Evolutionary conservation across 2,329 filamentous ascomycete genomes (phyloP), one percentile per base, ranked within the genome.

Genomic region (Cytospora mali): DNA sequence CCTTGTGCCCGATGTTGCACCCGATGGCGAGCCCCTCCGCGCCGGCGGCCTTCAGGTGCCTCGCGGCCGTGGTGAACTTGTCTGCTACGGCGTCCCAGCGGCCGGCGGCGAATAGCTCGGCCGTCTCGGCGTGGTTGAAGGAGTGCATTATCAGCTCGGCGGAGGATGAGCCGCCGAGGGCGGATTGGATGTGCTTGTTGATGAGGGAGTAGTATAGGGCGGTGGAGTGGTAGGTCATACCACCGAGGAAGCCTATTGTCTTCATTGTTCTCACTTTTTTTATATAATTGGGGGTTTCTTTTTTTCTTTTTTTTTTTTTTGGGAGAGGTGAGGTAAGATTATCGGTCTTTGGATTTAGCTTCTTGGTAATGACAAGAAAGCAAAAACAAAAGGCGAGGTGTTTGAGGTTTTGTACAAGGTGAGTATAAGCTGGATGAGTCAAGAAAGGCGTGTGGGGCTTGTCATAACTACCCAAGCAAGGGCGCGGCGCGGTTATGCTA

Each of bases 31-130:
- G 10, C 13, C 66, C 58, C 23, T 66, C 51, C 6, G 67, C 68
- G 14, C 68, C 68, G 7, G 58, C 61, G n/a, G 25, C 7, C 31
- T 64, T 58, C 42, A 69, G 54, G 33, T 64, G 46, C 6, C 42
- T 53, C 21, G 65, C 72, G 1, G 76, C 74, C 52, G 71, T 67
- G 51, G 79, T 71, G 61, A 80, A 75, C 7, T 63, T 66, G 49
- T 77, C 74, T 9, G 77, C 70, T 60, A 83, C 81, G 2, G 69
- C 68, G 68, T 82, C 76, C 49, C 74, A 74, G 10, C 72, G 67
- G 35, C 82, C 72, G 67, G 79, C 76, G n/a, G 79, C 77, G 62
- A 83, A 81, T 4, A 79, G 64, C 0, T 27, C 51, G 29, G 55
- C 58, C 1, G 60, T 66, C 14, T 65, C 66, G 6, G 64, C 64